Evolutionary conservation across 1,284 basidiomycete species (phyloP), one percentile per base, ranked within the genome.

Genomic region (Naganishia albida): DNA sequence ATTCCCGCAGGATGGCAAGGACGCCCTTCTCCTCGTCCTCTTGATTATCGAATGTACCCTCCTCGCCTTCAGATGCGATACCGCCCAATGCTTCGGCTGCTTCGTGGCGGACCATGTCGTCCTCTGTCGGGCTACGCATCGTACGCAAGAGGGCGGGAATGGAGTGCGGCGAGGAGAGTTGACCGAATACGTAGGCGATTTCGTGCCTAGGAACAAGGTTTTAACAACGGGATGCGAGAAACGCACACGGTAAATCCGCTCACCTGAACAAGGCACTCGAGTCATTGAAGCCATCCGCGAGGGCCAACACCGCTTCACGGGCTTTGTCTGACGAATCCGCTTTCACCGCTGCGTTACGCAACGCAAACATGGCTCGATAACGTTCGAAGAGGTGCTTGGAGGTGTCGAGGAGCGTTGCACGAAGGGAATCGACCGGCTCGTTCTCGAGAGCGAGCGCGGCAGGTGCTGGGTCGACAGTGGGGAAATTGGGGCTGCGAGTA

Each of bases 61-160:
- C 78, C 10, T 75, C 75, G 3, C 78, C 93, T 1, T 93, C 91
- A 2, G 91, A 93, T 1, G 90, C 93, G 60, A 99, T 97, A 3
- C 94, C 93, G 23, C 96, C 96, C 0, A 99, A 85, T 2, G 96
- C 96, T 79, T 99, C 96, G 7, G 96, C 96, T 23, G 95, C 96
- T 80, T 99, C 96, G 74, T 99, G 96, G 26, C 96, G 86, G 4
- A 99, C 96, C 96, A 99, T 99, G 66, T 96, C 93, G 53, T 89
- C 89, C 79, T 99, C 96, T 0, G 80, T 75, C 0, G 75, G 67
- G 70, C 95, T 82, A 68, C 86, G 81, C 10, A 99, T 83, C 18
- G 96, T 91, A 43, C 84, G 78, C 46, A 98, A 77, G 28, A 99
- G 84, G 1, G 89, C 84, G 1, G 94, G 92, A 25, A 98, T 90